Evolutionary conservation across 2,329 filamentous ascomycete genomes (phyloP), one percentile per base, ranked within the genome.

Genomic region (Scorias spongiosa): DNA sequence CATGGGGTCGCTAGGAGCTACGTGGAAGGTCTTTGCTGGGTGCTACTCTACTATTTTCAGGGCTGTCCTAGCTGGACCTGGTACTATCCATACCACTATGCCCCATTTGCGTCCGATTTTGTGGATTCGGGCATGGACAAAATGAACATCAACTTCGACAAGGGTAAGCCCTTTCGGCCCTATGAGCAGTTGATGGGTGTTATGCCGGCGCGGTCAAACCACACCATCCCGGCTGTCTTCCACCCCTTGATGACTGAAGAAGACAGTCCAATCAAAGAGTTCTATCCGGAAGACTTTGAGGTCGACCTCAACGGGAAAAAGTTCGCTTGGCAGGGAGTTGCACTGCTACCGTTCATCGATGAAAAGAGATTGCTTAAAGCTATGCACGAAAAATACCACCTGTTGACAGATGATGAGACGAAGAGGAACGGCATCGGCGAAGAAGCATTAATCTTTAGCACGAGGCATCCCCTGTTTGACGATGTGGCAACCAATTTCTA

Each of bases 171-270:
- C 3, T 95, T 94, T 54, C 82, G 73, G 52, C 93, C 91, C 0
- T 98, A 94, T 58, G 91, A 98, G 64, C 91, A 98, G 63, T 70
- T 98, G 41, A 98, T 98, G 91, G 93, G 91, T 55, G 91, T 98
- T 42, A 73, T 98, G 57, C 91, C 91, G 12, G 88, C 91, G 4
- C 85, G 84, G 2, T 96, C 89, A 10, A 85, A 88, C 44, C 87
- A 95, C 61, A 84, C 89, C 12, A 80, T 98, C 40, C 91, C 91
- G 0, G 74, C 82, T 46, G 75, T 84, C 2, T 98, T 96, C 66
- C 87, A 94, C 57, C 74, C 81, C 44, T 72, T 98, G 14, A 98
- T 98, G 91, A 81, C 80, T 20, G 72, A 93, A 9, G 72, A 82
- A 11, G 78, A 93, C 39, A 95, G 87, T 56, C 80, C 87, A 40